Percentiles rank a stretch among this genome's conserved stretches.
These are phyloP conservation scores for Pouteria campechiana DNA, from an alignment of 179 eudicot genomes.

Conservation along the genomic window DNA sequence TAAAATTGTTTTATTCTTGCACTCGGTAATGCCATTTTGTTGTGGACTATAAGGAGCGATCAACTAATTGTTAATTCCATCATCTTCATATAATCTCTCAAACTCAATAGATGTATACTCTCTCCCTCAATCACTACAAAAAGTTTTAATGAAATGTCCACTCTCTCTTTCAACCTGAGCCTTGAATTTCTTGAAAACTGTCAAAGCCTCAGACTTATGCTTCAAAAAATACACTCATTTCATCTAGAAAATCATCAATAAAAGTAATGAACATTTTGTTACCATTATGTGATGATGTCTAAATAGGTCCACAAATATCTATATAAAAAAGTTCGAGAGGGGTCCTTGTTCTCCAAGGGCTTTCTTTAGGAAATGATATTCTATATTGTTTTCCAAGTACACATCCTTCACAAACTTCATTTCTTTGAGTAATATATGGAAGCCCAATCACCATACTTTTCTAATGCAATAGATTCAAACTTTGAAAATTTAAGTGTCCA, in stretches of 20 bases:
- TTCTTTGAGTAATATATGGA: neutral
- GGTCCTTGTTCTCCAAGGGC: slow-evolving; percentile 3
- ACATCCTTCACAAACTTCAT: slow-evolving; percentile 3
- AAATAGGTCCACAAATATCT: neutral
- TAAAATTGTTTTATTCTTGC: slow-evolving; percentile 1
- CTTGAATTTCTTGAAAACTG: neutral
- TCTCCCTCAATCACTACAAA: neutral
- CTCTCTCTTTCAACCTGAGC: slow-evolving; percentile 1
- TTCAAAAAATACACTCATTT: slow-evolving; percentile 4
- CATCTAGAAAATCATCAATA: slow-evolving; percentile 6
- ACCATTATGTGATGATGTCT: neutral
- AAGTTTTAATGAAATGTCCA: neutral
- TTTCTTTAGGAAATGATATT: neutral
- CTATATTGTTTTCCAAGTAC: slow-evolving; percentile 3
- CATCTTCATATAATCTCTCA: neutral
- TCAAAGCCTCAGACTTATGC: slow-evolving; percentile 2
- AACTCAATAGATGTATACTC: slow-evolving; percentile 7
- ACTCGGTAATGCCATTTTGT: slow-evolving; percentile 1
- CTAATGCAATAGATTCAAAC: too few relatives aligned
- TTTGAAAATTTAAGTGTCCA: neutral
- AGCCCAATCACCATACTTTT: neutral
- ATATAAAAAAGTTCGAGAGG: slow-evolving; percentile 3
- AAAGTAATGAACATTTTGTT: slow-evolving; percentile 3
- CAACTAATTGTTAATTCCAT: slow-evolving; percentile 1
- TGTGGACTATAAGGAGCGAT: neutral